Evolutionary conservation across 192 early-diverging fungal species (phyloP).

Genomic region (Backusella morwellensis): DNA sequence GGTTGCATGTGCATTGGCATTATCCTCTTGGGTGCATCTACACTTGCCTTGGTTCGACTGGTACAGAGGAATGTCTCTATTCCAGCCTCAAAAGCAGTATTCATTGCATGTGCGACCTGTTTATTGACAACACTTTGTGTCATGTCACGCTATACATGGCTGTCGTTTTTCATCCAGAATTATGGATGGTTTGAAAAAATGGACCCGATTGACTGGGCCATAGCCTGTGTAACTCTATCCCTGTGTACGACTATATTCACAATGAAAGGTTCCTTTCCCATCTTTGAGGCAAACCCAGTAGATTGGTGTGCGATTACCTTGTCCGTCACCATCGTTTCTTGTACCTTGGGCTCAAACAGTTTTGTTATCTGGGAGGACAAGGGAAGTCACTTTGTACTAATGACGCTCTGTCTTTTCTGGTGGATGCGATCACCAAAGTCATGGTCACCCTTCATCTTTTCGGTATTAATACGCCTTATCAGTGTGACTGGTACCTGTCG

Average conservation of each 20-base stretch:
- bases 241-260: not conserved
- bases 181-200: slow-evolving; percentile 35
- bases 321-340: slow-evolving; percentile 48
- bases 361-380: slow-evolving; percentile 89
- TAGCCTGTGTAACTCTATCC: not conserved
- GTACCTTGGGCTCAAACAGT: slow-evolving; percentile 83
- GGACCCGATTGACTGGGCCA: slow-evolving; percentile 19
- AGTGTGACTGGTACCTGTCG: slow-evolving; percentile 71
- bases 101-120: not conserved
- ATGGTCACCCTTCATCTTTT: slow-evolving; percentile 23
- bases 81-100: not conserved
- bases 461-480: slow-evolving; percentile 54
- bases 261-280: not conserved
- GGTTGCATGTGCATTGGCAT: slow-evolving; percentile 75
- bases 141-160: not conserved
- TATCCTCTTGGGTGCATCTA: slow-evolving; percentile 39
- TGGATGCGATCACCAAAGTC: not conserved
- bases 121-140: not conserved
- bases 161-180: not conserved
- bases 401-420: slow-evolving; percentile 57
- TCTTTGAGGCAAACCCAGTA: not conserved
- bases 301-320: slow-evolving; percentile 11
- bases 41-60: not conserved
- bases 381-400: slow-evolving; percentile 62
- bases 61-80: not conserved